These are phyloP conservation scores for Dissophora ornata DNA, from an alignment of 192 early-diverging fungal species.

Conservation along the genomic window DNA sequence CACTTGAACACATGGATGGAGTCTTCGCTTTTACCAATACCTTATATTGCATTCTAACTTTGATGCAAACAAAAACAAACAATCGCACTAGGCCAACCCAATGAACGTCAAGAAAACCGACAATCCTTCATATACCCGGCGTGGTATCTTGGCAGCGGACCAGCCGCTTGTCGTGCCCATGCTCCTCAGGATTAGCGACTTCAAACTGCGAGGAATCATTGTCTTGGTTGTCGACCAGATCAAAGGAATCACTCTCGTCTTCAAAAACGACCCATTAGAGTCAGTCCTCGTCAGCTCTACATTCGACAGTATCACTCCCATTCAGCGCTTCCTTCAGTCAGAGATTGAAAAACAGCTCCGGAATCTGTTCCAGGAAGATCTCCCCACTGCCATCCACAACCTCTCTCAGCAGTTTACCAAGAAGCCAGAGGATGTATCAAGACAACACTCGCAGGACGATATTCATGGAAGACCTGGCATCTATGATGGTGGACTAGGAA, in stretches of 20 bases:
- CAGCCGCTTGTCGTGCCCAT: constrained; percentile 96
- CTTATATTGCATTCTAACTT: too few relatives aligned
- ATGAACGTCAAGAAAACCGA: constrained; percentile 69
- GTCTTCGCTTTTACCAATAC: too few relatives aligned
- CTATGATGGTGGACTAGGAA: constrained; percentile 44
- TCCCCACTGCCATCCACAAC: constrained; percentile 93
- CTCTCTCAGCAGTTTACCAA: constrained; percentile 80
- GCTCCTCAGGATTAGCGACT: constrained; percentile 89
- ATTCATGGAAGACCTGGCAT: constrained; percentile 29
- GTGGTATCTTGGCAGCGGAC: constrained; percentile 87
- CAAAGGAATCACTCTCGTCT: constrained; percentile 95
- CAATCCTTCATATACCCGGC: constrained; percentile 69
- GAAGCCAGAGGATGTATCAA: constrained; percentile 41
- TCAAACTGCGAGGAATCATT: constrained; percentile 91
- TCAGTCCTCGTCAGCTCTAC: constrained; percentile 95
- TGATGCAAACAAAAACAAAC: too few relatives aligned
- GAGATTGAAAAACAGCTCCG: constrained; percentile 92
- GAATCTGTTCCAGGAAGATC: constrained; percentile 92
- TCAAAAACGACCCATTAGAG: constrained; percentile 97
- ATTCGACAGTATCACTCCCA: constrained; percentile 92
- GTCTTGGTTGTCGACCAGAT: constrained; percentile 94
- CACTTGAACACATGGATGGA: too few relatives aligned
- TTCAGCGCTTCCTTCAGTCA: constrained; percentile 87
- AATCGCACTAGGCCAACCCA: constrained; percentile 80
- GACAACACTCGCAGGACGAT: constrained; percentile 41